Conservation (phyloP, 768 basidiomycete genomes). For the Serendipita sp. region DNA sequence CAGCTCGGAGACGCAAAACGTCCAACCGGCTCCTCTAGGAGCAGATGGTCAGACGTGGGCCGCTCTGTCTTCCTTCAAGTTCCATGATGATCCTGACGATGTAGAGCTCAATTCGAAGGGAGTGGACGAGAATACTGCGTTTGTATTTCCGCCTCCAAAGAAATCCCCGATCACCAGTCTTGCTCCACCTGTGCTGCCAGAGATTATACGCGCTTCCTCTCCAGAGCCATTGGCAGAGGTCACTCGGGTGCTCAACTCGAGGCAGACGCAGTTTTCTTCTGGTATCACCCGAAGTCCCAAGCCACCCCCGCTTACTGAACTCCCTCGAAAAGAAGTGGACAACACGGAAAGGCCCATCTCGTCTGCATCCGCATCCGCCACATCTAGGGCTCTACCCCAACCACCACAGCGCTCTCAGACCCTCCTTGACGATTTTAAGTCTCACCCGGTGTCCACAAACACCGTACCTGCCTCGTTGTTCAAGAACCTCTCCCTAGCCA, state of each 20-base stretch:
- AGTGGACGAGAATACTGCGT: neutral
- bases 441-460: constrained; percentile 42
- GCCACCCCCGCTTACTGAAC: constrained; percentile 6
- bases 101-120: neutral
- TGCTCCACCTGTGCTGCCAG: neutral
- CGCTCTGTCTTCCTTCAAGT: neutral
- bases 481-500: constrained; percentile 24
- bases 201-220: neutral
- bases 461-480: constrained; percentile 77
- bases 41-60: neutral
- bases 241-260: neutral
- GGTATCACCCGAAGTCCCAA: neutral
- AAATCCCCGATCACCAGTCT: neutral
- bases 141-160: constrained; percentile 7
- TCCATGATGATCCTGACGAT: neutral
- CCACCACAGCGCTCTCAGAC: constrained; percentile 45
- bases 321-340: neutral
- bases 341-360: constrained; percentile 2
- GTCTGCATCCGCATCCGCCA: constrained; percentile 4
- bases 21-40: neutral
- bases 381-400: constrained; percentile 5
- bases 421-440: constrained; percentile 51
- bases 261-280: neutral
- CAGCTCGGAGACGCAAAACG: neutral
- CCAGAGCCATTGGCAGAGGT: neutral